These are phyloP conservation scores for Aspergillus campestris DNA, from an alignment of 495 filamentous ascomycete genomes.

Conservation along the genomic window DNA sequence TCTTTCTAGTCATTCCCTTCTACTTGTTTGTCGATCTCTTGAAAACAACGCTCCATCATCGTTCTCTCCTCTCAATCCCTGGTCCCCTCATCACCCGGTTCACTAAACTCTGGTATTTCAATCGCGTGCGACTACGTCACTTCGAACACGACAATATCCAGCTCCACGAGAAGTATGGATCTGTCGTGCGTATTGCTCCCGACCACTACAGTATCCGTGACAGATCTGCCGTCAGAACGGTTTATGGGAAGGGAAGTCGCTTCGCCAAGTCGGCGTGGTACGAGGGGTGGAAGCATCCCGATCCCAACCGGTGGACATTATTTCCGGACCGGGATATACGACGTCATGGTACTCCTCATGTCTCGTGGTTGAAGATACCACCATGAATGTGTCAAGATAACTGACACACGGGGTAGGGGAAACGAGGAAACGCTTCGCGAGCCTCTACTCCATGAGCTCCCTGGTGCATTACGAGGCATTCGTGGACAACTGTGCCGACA, in stretches of 20 bases:
- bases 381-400: background rate
- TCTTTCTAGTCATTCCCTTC: conserved; percentile 5
- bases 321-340: conserved; percentile 37
- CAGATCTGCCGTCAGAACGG: conserved; percentile 29
- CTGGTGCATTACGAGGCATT: conserved; percentile 47
- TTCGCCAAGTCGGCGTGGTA: conserved; percentile 35
- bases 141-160: conserved; percentile 38
- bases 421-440: conserved; percentile 32
- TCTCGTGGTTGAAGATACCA: background rate
- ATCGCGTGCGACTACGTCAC: conserved; percentile 28
- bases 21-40: conserved; percentile 8
- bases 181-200: conserved; percentile 41
- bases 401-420: conserved; percentile 15
- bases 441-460: conserved; percentile 44
- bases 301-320: conserved; percentile 26
- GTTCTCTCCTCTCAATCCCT: conserved; percentile 35
- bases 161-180: conserved; percentile 34
- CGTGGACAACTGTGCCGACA: conserved; percentile 42
- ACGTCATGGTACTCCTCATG: conserved; percentile 24
- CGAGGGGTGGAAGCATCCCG: conserved; percentile 30
- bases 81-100: conserved; percentile 48
- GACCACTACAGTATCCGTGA: conserved; percentile 44
- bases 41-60: conserved; percentile 12
- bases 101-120: conserved; percentile 49
- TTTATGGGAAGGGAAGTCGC: conserved; percentile 36